Percentiles rank a stretch among this genome's conserved stretches.
Evolutionary conservation across 768 basidiomycete species (phyloP).

Genomic region (Termitomyces eurrhizus): DNA sequence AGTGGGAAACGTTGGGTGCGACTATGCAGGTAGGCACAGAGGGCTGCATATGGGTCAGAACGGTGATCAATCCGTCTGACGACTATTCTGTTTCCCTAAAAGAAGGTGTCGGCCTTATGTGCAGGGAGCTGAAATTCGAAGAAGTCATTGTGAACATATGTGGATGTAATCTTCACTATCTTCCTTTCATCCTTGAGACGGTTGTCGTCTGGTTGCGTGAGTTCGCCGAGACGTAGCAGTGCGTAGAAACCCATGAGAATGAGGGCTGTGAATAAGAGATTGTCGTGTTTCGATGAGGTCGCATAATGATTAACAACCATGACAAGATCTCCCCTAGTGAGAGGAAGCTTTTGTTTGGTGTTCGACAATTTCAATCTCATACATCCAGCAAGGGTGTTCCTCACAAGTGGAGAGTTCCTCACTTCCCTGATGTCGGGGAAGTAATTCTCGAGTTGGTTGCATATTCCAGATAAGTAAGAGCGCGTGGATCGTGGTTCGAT

Average conservation of each 20-base stretch:
- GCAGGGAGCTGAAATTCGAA: neutral
- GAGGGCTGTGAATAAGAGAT: neutral
- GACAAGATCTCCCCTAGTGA: neutral
- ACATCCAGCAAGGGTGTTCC: neutral
- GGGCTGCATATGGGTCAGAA: too few species aligned
- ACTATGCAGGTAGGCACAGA: too few species aligned
- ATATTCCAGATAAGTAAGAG: neutral
- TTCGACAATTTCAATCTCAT: neutral
- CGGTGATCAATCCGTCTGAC: too few species aligned
- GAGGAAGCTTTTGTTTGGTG: neutral
- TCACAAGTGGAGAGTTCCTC: neutral
- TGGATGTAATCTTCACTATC: fast-evolving
- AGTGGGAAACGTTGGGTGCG: too few species aligned
- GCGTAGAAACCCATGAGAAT: neutral
- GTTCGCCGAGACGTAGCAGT: neutral
- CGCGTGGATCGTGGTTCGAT: too few species aligned
- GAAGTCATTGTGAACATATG: neutral
- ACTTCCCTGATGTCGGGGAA: neutral
- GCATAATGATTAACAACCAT: fast-evolving
- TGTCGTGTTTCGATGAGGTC: neutral
- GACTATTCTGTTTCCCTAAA: too few species aligned
- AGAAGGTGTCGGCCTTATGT: neutral
- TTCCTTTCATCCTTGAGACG: neutral
- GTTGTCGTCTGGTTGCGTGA: neutral
- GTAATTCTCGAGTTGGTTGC: neutral